Conservation (phyloP, 257 asterid genomes). For the Sherardia arvensis region DNA sequence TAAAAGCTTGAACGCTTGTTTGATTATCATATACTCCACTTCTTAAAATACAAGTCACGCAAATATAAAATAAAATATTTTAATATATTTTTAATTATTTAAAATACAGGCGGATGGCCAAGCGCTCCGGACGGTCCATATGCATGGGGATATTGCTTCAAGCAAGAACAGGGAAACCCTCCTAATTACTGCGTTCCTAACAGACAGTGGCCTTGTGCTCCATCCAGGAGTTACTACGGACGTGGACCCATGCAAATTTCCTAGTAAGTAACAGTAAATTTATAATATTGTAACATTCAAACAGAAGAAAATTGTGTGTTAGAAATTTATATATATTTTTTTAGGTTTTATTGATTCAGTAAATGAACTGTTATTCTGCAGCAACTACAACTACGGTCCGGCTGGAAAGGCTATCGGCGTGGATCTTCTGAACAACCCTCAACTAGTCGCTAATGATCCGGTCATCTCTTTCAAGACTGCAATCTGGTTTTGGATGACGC, state of each 20-base stretch:
- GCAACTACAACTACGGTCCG: background rate
- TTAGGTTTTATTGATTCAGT: no score
- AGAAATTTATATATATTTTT: no score
- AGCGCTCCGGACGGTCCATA: slow-evolving; percentile 18
- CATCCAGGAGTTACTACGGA: slow-evolving; percentile 15
- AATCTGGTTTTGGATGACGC: slow-evolving; percentile 11
- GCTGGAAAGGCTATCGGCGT: slow-evolving; percentile 7
- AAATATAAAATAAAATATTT: no score
- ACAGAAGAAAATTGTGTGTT: no score
- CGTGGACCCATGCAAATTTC: slow-evolving; percentile 25
- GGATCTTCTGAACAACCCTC: slow-evolving; percentile 9
- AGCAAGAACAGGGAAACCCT: slow-evolving; percentile 1
- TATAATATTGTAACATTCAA: no score
- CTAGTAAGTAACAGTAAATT: slow-evolving; percentile 27
- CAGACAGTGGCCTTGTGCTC: slow-evolving; percentile 18
- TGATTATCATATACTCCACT: no score
- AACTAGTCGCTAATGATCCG: background rate
- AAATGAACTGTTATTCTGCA: no score
- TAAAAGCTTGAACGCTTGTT: no score
- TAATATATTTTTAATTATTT: background rate
- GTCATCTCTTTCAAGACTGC: slow-evolving; percentile 3
- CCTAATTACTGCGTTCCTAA: slow-evolving; percentile 9
- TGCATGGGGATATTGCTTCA: slow-evolving; percentile 25
- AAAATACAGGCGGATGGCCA: slow-evolving; percentile 17
- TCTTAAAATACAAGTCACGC: no score